These are phyloP conservation scores for Pichia kluyveri DNA, from an alignment of 805 yeast species.

Conservation along the genomic window DNA sequence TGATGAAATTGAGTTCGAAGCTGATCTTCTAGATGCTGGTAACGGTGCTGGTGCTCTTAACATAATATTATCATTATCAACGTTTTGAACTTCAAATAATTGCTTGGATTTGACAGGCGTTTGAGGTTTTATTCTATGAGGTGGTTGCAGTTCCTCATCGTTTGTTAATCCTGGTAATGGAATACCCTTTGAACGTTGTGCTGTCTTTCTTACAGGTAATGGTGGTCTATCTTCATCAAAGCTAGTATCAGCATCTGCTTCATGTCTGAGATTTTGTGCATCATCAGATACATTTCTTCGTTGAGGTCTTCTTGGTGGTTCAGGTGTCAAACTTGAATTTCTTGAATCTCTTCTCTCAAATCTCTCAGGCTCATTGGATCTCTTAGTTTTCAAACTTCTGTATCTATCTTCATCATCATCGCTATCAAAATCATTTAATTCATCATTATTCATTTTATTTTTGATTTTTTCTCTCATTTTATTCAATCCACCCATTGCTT, in stretches of 20 bases:
- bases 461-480: conserved; percentile 9
- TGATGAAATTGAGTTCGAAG: conserved; percentile 7
- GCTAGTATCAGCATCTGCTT: conserved; percentile 3
- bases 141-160: neutral
- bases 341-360: conserved; percentile 1
- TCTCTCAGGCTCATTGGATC: neutral
- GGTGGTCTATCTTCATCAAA: conserved; percentile 22
- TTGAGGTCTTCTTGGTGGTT: neutral
- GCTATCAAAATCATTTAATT: neutral
- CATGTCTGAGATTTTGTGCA: neutral
- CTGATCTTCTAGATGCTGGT: neutral
- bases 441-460: conserved; percentile 1
- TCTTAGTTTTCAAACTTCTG: neutral
- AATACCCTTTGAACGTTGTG: conserved; percentile 1
- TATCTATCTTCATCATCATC: conserved; percentile 5
- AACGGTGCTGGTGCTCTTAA: conserved; percentile 6
- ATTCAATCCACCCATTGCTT: conserved; percentile 6
- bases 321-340: neutral
- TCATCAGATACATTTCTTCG: neutral
- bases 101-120: conserved; percentile 5
- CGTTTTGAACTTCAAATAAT: neutral
- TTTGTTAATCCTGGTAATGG: conserved; percentile 4
- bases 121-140: conserved; percentile 6
- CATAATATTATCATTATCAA: neutral
- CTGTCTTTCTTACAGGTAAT: conserved; percentile 15